Percentiles rank a stretch among this genome's conserved stretches.
Conservation (phyloP, 345 rosid genomes). For the Combretum micranthum region DNA sequence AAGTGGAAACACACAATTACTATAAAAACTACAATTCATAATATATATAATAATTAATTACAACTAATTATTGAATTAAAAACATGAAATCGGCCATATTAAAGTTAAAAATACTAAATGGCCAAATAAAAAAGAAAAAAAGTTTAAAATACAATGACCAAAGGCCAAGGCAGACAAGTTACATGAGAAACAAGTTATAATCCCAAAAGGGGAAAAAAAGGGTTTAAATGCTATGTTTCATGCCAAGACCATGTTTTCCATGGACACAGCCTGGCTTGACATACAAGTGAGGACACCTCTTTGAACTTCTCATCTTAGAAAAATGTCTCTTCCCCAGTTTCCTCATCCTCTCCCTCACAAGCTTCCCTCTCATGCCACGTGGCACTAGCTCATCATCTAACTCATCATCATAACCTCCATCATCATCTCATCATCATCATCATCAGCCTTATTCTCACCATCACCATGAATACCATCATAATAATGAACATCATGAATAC, state of each 20-base stretch:
- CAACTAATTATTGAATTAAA: too few species aligned
- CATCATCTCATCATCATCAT: conserved; percentile 11
- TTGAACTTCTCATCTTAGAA: conserved; percentile 25
- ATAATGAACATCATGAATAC: too few species aligned
- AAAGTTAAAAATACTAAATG: too few species aligned
- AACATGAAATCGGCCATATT: too few species aligned
- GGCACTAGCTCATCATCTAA: conserved; percentile 46
- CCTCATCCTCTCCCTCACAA: conserved; percentile 45
- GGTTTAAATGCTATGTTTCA: conserved; percentile 20
- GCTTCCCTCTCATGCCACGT: conserved; percentile 24
- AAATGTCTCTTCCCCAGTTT: conserved; percentile 44
- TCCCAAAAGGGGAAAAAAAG: too few species aligned
- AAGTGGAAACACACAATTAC: too few species aligned
- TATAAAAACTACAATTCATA: too few species aligned
- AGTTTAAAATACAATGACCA: too few species aligned
- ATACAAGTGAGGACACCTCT: conserved; percentile 17
- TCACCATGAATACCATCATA: background rate
- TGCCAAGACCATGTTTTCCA: conserved; percentile 48
- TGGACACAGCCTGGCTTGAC: conserved; percentile 43
- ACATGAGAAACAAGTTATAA: too few species aligned
- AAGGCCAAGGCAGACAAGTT: too few species aligned
- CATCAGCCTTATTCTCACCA: background rate
- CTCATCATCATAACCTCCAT: conserved; percentile 15
- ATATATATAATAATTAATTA: too few species aligned
- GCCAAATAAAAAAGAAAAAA: too few species aligned